These are phyloP conservation scores for Globisporangium acanthophoron DNA, from an alignment of 352 stramenopile species.

Conservation along the genomic window DNA sequence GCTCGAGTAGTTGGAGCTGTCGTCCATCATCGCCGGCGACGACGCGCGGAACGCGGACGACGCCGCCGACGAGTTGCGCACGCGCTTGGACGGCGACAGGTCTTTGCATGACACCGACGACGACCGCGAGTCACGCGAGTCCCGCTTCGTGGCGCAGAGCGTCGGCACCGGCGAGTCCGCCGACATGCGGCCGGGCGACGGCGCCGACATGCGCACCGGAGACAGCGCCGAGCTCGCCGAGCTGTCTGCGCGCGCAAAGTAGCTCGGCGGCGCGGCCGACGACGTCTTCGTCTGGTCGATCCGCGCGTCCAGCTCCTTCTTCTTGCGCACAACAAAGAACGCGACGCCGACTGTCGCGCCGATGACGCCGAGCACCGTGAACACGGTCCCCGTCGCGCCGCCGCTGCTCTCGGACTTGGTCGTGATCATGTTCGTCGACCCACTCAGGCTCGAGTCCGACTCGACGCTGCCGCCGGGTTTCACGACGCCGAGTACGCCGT, in stretches of 20 bases:
- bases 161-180: constrained; percentile 44
- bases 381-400: constrained; percentile 35
- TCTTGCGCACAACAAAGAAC: constrained; percentile 51
- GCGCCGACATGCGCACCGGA: constrained; percentile 13
- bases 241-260: constrained; percentile 33
- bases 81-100: constrained; percentile 17
- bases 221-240: constrained; percentile 24
- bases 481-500: constrained; percentile 21
- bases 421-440: constrained; percentile 23
- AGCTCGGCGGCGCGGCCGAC: constrained; percentile 26
- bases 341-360: constrained; percentile 35
- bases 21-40: constrained; percentile 24
- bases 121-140: constrained; percentile 35
- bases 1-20: constrained; percentile 23
- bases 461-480: not conserved
- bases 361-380: constrained; percentile 41
- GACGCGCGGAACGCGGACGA: constrained; percentile 1
- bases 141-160: constrained; percentile 24
- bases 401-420: constrained; percentile 32
- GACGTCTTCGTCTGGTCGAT: constrained; percentile 36
- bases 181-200: constrained; percentile 18
- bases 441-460: constrained; percentile 6
- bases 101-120: constrained; percentile 39
- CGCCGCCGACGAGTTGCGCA: constrained; percentile 15
- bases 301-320: constrained; percentile 31